Percentiles rank a stretch among this genome's conserved stretches.
Evolutionary conservation across 2,329 filamentous ascomycete species (phyloP).

Genomic region (Chalara sp.): DNA sequence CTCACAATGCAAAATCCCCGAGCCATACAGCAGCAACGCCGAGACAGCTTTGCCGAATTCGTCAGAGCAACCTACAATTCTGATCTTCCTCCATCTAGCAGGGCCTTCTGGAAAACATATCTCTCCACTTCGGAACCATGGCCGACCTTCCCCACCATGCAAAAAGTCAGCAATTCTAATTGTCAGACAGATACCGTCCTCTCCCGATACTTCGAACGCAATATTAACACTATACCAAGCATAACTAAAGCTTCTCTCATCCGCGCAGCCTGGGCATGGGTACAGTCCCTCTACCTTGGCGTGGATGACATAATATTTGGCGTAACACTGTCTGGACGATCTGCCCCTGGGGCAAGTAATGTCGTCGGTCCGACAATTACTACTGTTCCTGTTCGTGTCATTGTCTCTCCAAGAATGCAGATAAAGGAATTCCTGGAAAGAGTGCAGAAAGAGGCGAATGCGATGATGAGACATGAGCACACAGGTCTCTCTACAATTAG

Average conservation of each 20-base stretch:
- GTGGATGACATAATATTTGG: conserved; percentile 35
- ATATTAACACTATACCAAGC: no score
- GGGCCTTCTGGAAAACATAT: no score
- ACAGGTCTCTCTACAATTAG: neutral
- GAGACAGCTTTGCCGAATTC: no score
- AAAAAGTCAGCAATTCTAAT: no score
- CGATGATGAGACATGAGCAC: neutral
- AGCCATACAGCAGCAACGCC: no score
- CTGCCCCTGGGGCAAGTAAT: conserved; percentile 56
- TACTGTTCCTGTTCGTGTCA: conserved; percentile 49
- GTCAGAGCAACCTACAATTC: no score
- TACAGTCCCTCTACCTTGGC: conserved; percentile 31
- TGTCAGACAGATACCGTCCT: no score
- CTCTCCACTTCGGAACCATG: no score
- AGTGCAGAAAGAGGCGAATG: neutral
- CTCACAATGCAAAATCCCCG: no score
- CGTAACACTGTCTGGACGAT: conserved; percentile 35
- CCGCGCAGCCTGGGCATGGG: conserved; percentile 32
- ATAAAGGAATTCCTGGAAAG: neutral
- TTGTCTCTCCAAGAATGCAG: neutral
- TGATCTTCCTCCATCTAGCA: no score
- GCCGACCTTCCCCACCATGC: no score
- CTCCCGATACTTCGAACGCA: no score
- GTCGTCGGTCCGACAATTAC: conserved; percentile 73
- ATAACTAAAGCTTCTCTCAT: neutral